A percentile compares a stretch with the other conserved stretches of the same genome.
phyloP scores from a whole-genome alignment of 2,329 filamentous ascomycete genomes.

The Colletotrichum orbiculare region DNA sequence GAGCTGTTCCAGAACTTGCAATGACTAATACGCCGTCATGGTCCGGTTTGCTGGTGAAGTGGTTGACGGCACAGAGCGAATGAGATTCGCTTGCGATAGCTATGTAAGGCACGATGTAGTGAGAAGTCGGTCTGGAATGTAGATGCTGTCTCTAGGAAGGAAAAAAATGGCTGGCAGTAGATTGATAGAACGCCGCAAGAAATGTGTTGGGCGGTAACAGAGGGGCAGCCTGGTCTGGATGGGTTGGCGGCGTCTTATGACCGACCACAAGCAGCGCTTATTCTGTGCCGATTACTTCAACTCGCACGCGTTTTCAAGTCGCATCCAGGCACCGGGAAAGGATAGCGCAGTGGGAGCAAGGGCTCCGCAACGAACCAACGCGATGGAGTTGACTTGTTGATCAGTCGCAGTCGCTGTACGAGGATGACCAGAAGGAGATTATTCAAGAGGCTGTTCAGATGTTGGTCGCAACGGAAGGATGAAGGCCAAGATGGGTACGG shows the following conservation, averaged over 20 bases:
- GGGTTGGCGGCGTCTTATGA: conserved; percentile 28
- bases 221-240: conserved; percentile 11
- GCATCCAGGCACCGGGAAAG: conserved; percentile 12
- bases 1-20: no score
- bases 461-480: conserved; percentile 14
- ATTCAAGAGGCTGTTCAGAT: conserved; percentile 14
- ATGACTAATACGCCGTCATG: no score
- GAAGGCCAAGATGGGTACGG: conserved; percentile 21
- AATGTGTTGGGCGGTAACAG: conserved; percentile 13
- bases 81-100: no score
- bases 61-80: not conserved
- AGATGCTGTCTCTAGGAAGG: conserved; percentile 8
- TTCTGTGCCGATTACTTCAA: not conserved
- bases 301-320: conserved; percentile 2
- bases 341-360: not conserved
- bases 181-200: conserved; percentile 23
- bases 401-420: not conserved
- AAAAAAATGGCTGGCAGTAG: conserved; percentile 12
- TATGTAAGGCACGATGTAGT: no score
- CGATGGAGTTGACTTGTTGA: not conserved
- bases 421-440: not conserved
- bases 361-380: not conserved
- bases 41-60: not conserved
- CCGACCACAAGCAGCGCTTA: conserved; percentile 23
- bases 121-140: no score